These are phyloP conservation scores for Geoglossum glabrum DNA, from an alignment of 495 filamentous ascomycete genomes.

Conservation along the genomic window DNA sequence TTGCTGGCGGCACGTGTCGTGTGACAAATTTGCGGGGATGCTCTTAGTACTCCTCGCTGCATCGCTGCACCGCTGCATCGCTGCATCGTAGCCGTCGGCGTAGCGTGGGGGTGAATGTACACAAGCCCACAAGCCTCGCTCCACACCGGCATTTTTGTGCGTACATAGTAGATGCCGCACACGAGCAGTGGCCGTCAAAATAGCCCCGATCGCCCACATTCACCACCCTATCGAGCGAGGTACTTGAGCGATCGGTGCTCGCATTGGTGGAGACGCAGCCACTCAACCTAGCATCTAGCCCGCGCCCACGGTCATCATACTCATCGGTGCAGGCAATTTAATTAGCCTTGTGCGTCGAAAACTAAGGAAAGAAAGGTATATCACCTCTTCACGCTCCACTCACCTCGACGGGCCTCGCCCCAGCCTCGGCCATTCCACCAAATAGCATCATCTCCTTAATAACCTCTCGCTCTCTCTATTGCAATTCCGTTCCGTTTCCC, in stretches of 20 bases:
- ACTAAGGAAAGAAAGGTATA: not conserved
- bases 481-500: not conserved
- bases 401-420: not conserved
- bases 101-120: not conserved
- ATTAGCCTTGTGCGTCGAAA: not conserved
- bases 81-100: not conserved
- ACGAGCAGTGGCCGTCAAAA: not conserved
- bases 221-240: not conserved
- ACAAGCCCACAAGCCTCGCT: no score
- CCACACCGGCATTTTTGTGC: not conserved
- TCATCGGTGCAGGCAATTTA: not conserved
- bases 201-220: not conserved
- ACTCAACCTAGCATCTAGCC: not conserved
- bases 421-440: not conserved
- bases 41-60: not conserved
- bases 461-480: not conserved
- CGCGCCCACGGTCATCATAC: not conserved
- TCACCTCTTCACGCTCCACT: not conserved
- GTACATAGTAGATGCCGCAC: not conserved
- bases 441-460: not conserved
- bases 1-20: not conserved
- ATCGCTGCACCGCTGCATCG: not conserved
- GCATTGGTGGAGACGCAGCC: not conserved
- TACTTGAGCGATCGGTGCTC: not conserved
- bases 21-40: not conserved